These are phyloP conservation scores for Periglandula ipomoeae DNA, from an alignment of 2,329 filamentous ascomycete genomes.

Conservation along the genomic window DNA sequence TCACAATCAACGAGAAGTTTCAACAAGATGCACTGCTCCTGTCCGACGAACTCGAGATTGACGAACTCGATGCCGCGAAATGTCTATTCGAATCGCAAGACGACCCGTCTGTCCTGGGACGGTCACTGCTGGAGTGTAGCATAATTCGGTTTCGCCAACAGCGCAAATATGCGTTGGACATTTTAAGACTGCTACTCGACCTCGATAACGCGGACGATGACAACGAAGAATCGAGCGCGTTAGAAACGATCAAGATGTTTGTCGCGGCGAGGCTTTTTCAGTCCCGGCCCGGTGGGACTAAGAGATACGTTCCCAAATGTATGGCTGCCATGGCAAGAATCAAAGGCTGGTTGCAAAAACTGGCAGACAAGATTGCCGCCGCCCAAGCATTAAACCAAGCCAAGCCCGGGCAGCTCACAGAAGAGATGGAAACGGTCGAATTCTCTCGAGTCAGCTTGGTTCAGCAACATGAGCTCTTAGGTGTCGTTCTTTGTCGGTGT, in stretches of 20 bases:
- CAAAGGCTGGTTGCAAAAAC: constrained; percentile 64
- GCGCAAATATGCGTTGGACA: constrained; percentile 74
- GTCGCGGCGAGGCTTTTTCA: constrained; percentile 25
- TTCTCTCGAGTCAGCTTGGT: constrained; percentile 72
- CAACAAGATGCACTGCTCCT: constrained; percentile 72
- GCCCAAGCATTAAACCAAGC: constrained; percentile 64
- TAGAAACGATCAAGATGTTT: constrained; percentile 26
- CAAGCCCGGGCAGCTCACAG: constrained; percentile 39
- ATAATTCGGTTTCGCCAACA: constrained; percentile 84
- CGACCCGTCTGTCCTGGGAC: constrained; percentile 59
- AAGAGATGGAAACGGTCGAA: constrained; percentile 68
- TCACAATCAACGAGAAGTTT: constrained; percentile 77
- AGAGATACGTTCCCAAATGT: constrained; percentile 64
- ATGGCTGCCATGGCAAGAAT: constrained; percentile 68
- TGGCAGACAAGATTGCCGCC: constrained; percentile 68
- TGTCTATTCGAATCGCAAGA: constrained; percentile 67
- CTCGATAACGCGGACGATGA: constrained; percentile 49
- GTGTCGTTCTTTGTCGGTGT: constrained; percentile 69
- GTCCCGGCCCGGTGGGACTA: constrained; percentile 30
- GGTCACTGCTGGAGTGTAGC: constrained; percentile 65
- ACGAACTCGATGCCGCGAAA: constrained; percentile 76
- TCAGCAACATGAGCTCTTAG: constrained; percentile 82
- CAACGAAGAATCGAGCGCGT: constrained; percentile 28
- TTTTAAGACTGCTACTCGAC: constrained; percentile 69
- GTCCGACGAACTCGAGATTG: constrained; percentile 80